Conservation (phyloP, 2,329 filamentous ascomycete genomes). For the Paecilomyces variotii region DNA sequence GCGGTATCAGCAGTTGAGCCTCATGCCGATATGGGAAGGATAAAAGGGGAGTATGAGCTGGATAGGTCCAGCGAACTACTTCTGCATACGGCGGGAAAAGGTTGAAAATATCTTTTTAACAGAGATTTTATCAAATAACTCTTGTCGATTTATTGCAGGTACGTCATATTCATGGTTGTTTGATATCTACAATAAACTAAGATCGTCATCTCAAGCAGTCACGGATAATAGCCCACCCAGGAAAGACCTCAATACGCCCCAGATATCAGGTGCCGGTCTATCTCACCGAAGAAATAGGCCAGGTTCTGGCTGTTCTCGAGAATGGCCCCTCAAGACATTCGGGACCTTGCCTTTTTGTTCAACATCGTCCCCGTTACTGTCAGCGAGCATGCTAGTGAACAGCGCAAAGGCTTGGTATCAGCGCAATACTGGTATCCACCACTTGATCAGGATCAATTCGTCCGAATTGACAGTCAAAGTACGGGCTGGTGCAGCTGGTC, state of each 20-base stretch:
- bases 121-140: not conserved
- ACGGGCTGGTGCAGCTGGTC: slow-evolving; percentile 6
- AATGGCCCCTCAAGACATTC: not conserved
- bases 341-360: slow-evolving; percentile 3
- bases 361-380: slow-evolving; percentile 5
- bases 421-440: slow-evolving; percentile 2
- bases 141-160: not conserved
- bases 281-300: not conserved
- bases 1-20: not conserved
- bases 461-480: not conserved
- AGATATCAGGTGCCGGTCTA: not conserved
- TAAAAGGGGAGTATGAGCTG: not conserved
- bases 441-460: not conserved
- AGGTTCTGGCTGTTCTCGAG: not conserved
- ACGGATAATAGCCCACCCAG: not conserved
- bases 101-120: not conserved
- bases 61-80: not conserved
- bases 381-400: not conserved
- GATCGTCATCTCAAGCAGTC: not conserved
- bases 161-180: not conserved
- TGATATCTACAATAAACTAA: not conserved
- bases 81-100: not conserved
- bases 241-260: not conserved
- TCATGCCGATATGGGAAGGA: not conserved
- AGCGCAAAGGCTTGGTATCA: not conserved